Evolutionary conservation across 176 grass and related monocot genomes (phyloP), one percentile per base, ranked within the genome.

Genomic region (Luzula sylvatica): DNA sequence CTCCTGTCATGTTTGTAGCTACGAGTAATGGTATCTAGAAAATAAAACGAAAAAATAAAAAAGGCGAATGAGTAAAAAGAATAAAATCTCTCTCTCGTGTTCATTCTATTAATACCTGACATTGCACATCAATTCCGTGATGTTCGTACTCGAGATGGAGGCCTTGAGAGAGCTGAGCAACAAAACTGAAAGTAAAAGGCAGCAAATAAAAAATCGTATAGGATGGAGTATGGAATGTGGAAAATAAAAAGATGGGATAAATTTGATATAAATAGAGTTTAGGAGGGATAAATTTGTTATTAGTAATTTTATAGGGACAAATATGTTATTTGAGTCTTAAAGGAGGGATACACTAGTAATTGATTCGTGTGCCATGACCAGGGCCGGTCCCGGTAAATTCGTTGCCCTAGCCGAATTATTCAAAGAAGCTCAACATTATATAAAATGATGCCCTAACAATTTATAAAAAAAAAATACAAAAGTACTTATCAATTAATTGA

Each of bases 61-160:
- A 35, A 35, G 9, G 30, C 9, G 30, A 35, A 9, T 35, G 8
- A 8, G 58, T 66, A 20, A 38, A 39, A 40, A 52, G 26, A 42
- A 73, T 53, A 50, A 20, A 52, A 3, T 58, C 17, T 50, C 32
- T 18, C 12, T 54, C 21, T 35, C 30, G 9, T 4, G 3, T 1
- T 18, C 11, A 0, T 27, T 50, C 17, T 9, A 24, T 3, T 65
- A n/a, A n/a, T 45, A 82, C 83, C 83, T 87, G 73, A 0, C 75
- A 75, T 8, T 87, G 83, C 28, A 87, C 46, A 25, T 87, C 69
- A 18, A 87, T 78, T 5, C 73, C 78, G 49, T 74, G 65, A 53
- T 64, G 65, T 23, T 30, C 61, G 48, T 87, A 87, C 65, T 82
- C 83, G 0, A 82, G 47, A 16, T 70, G 66, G 2, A 87, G 73